phyloP scores from a whole-genome alignment of 2,329 filamentous ascomycete genomes.

The Pseudocercospora eumusae region DNA sequence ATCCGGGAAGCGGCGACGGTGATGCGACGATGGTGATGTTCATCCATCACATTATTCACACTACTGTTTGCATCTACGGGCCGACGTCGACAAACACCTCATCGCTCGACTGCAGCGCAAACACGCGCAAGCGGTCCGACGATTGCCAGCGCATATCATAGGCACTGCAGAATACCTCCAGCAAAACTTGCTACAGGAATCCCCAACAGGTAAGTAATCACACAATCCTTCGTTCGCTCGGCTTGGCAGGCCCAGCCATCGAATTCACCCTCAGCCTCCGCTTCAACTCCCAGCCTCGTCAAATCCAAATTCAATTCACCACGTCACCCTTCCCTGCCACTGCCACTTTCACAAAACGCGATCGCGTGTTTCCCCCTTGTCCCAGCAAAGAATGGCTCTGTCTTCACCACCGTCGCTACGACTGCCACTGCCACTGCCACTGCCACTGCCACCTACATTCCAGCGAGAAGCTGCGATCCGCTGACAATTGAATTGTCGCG shows the following conservation, averaged over 20 bases:
- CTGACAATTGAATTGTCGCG: slow-evolving; percentile 6
- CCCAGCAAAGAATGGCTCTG: slow-evolving; percentile 9
- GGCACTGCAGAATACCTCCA: slow-evolving; percentile 1
- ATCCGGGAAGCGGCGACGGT: slow-evolving; percentile 3
- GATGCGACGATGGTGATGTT: slow-evolving; percentile 7
- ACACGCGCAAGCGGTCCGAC: neutral
- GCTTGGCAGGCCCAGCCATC: slow-evolving; percentile 3
- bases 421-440: slow-evolving; percentile 4
- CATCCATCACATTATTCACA: slow-evolving; percentile 2
- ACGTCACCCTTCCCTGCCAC: slow-evolving; percentile 13
- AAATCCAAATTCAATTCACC: neutral
- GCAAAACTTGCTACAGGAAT: no score
- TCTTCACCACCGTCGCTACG: slow-evolving; percentile 1
- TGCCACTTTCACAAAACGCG: slow-evolving; percentile 9
- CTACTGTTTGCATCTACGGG: slow-evolving; percentile 7
- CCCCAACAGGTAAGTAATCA: no score
- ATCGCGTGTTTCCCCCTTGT: slow-evolving; percentile 8
- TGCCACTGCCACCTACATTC: slow-evolving; percentile 4
- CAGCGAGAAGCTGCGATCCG: neutral
- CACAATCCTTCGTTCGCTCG: slow-evolving; percentile 10
- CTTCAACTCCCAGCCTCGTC: slow-evolving; percentile 5
- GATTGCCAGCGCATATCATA: slow-evolving; percentile 12
- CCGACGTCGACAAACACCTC: neutral
- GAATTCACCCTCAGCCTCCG: neutral
- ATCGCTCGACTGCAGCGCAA: slow-evolving; percentile 5